A percentile compares a stretch with the other conserved stretches of the same genome.
These are phyloP conservation scores for Trametes sp. DNA, from an alignment of 1,284 basidiomycete species.

Conservation along the genomic window DNA sequence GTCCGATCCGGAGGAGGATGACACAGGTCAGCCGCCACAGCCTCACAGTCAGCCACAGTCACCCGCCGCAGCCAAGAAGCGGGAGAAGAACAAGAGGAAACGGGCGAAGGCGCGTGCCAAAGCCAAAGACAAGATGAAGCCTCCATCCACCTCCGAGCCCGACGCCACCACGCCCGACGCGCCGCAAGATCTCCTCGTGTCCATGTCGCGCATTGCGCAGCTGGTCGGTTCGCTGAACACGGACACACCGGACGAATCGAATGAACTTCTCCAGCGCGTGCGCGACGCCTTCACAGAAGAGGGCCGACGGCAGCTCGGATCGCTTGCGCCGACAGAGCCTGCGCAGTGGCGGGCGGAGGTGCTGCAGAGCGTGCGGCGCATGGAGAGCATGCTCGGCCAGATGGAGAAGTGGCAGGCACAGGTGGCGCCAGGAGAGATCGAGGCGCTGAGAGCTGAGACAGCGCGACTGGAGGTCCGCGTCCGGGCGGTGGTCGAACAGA, in stretches of 20 bases:
- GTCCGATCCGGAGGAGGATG: slow-evolving; percentile 16
- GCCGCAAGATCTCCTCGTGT: slow-evolving; percentile 27
- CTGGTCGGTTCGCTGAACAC: slow-evolving; percentile 25
- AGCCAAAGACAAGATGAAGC: slow-evolving; percentile 23
- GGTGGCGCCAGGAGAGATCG: slow-evolving; percentile 25
- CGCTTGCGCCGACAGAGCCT: slow-evolving; percentile 9
- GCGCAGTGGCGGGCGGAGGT: slow-evolving; percentile 29
- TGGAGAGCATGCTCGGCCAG: slow-evolving; percentile 28
- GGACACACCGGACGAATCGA: slow-evolving; percentile 15
- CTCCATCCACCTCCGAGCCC: not conserved
- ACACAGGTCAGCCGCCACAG: slow-evolving; percentile 1
- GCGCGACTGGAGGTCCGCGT: slow-evolving; percentile 26
- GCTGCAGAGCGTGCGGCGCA: slow-evolving; percentile 27
- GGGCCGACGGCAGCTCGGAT: slow-evolving; percentile 9
- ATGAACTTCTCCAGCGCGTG: slow-evolving; percentile 23
- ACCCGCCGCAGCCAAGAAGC: slow-evolving; percentile 19
- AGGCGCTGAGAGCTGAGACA: slow-evolving; percentile 27
- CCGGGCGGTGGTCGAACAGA: slow-evolving; percentile 26
- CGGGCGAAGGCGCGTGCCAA: slow-evolving; percentile 27
- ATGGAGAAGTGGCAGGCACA: slow-evolving; percentile 30
- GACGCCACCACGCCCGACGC: slow-evolving; percentile 7
- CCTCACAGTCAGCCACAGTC: slow-evolving; percentile 1
- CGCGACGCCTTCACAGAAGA: slow-evolving; percentile 21
- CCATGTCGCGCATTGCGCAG: slow-evolving; percentile 28
- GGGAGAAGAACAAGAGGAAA: slow-evolving; percentile 29